phyloP scores from a whole-genome alignment of 768 basidiomycete species.

The Podaxis pistillaris region DNA sequence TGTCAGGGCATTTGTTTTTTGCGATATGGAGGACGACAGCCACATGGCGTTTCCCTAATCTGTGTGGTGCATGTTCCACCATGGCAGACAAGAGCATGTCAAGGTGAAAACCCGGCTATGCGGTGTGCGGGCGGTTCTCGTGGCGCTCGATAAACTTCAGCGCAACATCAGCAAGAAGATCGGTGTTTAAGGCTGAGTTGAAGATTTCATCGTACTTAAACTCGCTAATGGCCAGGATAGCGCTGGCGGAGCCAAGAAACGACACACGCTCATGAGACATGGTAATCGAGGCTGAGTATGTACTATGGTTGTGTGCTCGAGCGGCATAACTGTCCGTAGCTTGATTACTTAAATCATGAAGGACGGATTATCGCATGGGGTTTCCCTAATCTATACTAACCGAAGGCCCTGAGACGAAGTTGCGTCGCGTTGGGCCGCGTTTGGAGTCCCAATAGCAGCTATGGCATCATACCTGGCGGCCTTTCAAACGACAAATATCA shows the following conservation, averaged over 20 bases:
- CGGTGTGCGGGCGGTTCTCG: not conserved
- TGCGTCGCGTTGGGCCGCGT: no score
- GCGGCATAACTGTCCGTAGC: not conserved
- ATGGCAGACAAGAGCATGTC: constrained; percentile 18
- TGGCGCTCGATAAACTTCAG: not conserved
- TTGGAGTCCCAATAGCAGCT: no score
- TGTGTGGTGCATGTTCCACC: constrained; percentile 20
- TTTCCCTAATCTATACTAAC: no score
- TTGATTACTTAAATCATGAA: no score
- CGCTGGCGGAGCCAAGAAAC: not conserved
- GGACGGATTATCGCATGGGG: no score
- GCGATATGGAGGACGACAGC: constrained; percentile 21
- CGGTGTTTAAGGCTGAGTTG: not conserved
- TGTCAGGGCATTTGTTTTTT: constrained; percentile 14
- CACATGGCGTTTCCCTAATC: constrained; percentile 19
- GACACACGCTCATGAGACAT: not conserved
- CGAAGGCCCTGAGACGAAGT: no score
- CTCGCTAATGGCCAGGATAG: not conserved
- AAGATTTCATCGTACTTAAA: not conserved
- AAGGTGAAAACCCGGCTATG: constrained; percentile 5
- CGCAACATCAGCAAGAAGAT: not conserved
- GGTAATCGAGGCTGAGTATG: not conserved
- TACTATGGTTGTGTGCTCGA: not conserved
- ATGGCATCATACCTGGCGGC: no score
- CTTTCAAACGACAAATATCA: no score